A percentile compares a stretch with the other conserved stretches of the same genome.
These are phyloP conservation scores for Pochonia chlamydosporia DNA, from an alignment of 2,329 filamentous ascomycete species.

Conservation along the genomic window DNA sequence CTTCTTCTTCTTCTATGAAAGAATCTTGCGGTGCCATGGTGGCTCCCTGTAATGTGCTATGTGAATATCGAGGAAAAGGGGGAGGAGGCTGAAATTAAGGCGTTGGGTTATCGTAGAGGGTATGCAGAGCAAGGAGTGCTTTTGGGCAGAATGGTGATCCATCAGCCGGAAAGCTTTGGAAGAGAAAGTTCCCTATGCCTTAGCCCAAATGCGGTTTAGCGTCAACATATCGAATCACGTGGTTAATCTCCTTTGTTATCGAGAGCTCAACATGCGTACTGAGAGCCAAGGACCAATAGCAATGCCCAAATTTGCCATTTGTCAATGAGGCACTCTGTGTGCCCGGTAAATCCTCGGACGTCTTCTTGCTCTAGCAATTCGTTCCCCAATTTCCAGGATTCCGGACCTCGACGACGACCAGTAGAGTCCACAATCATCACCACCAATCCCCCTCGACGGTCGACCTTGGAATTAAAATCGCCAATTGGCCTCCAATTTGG, in stretches of 20 bases:
- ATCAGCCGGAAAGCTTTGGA: constrained; percentile 12
- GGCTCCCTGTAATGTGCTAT: constrained; percentile 14
- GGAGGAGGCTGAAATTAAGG: constrained; percentile 11
- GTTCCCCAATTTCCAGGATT: neutral
- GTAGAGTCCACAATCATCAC: constrained; percentile 16
- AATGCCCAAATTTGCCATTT: neutral
- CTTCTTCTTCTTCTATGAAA: constrained; percentile 67
- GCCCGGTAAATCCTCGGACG: constrained; percentile 24
- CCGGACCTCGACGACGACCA: constrained; percentile 1
- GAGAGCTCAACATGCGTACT: neutral
- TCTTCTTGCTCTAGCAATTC: neutral
- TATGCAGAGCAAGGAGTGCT: constrained; percentile 18
- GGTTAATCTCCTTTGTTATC: constrained; percentile 1
- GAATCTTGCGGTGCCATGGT: constrained; percentile 63
- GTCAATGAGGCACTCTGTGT: constrained; percentile 8
- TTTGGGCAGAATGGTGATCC: constrained; percentile 14
- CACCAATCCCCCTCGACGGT: constrained; percentile 1
- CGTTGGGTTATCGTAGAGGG: constrained; percentile 2
- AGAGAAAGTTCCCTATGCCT: constrained; percentile 11
- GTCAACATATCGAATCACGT: constrained; percentile 2
- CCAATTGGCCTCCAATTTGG: constrained; percentile 39
- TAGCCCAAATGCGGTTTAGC: neutral
- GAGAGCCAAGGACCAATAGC: neutral
- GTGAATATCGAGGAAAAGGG: constrained; percentile 13
- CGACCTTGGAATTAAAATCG: constrained; percentile 12